Base-by-base conservation (phyloP, 306 rosid genomes). In the Prunus dulcis region DNA sequence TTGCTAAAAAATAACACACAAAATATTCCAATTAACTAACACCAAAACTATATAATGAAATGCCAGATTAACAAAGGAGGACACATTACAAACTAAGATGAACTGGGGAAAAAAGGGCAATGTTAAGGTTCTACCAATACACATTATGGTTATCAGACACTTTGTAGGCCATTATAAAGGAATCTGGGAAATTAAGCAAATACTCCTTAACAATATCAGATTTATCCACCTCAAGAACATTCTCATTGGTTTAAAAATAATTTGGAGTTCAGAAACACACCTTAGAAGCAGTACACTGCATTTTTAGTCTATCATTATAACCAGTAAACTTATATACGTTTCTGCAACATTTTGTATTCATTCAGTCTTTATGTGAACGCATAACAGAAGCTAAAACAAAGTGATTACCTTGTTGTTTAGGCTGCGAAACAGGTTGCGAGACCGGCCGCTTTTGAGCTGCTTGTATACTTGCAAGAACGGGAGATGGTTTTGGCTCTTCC, bases 371-470 rank as follows among this genome's bases (percentile, higher is more conserved):
- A 64, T 23, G 20, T 18, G 9, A 15, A 47, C 49, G 55, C 64
- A 50, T 30, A 58, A 20, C 15, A 61, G 52, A 75, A 53, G 41
- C 55, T 41, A 20, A 38, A 72, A 34, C 41, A 72, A 20, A 19
- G 6, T 72, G 18, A n/a, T 57, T 86, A 92, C 98, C 90, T 84
- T 76, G 91, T 77, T 88, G 98, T 80, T 91, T 95, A 71, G 89
- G 69, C 82, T 85, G 96, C 4, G 86, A 80, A 71, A 63, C 86
- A 78, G 89, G 85, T 75, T 88, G 89, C 53, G 87, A 78, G 58
- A 95, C 97, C 1, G 99, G 96, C 78, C 96, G 96, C 84, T 86
- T 86, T 85, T 96, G 99, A 87, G 98, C 99, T 58, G 93, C 98
- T 87, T 92, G 98, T 75, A 96, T 91, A 82, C 85, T 96, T 23